phyloP scores from a whole-genome alignment of 345 rosid species.

The Syzygium jambos region DNA sequence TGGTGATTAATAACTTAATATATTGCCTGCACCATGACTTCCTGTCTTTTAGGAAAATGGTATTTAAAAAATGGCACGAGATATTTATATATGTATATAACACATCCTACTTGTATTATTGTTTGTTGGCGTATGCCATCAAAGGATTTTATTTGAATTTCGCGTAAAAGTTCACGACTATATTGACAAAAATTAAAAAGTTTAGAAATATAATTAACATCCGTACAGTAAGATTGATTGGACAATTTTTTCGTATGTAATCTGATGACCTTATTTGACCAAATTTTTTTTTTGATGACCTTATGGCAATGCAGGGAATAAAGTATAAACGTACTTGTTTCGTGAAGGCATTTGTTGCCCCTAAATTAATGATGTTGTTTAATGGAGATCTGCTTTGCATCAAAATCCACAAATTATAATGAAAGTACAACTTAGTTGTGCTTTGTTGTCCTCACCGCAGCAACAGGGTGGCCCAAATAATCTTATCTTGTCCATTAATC shows the following conservation, averaged over 20 bases:
- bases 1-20: not conserved
- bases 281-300: not conserved
- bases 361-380: not conserved
- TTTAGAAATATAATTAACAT: not conserved
- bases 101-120: not conserved
- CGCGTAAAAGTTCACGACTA: rapidly evolving
- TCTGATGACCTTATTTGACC: not conserved
- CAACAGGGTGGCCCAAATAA: not conserved
- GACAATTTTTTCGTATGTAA: not conserved
- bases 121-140: not conserved
- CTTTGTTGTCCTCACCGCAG: not conserved
- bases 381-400: not conserved
- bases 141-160: not conserved
- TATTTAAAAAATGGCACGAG: not conserved
- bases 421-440: not conserved
- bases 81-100: not conserved
- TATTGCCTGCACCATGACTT: not conserved
- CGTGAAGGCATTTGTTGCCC: not conserved
- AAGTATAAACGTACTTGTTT: not conserved
- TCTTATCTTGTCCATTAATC: not conserved
- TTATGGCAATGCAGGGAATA: not conserved
- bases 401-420: not conserved
- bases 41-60: not conserved
- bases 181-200: not conserved
- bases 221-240: not conserved